A percentile compares a stretch with the other conserved stretches of the same genome.
These are phyloP conservation scores for Apiospora rasikravindrae DNA, from an alignment of 2,329 filamentous ascomycete species.

Conservation along the genomic window DNA sequence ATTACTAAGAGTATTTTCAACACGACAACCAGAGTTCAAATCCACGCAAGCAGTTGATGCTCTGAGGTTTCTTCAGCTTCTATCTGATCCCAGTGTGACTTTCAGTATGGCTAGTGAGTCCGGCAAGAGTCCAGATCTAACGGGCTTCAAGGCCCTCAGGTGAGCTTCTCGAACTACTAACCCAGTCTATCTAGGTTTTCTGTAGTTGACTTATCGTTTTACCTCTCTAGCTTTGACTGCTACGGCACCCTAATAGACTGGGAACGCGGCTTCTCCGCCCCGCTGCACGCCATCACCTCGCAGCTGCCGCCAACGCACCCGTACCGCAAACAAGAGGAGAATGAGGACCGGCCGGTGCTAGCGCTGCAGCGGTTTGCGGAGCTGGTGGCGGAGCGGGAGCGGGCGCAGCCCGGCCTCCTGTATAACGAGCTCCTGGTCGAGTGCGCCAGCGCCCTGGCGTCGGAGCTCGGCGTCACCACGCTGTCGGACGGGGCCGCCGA, in stretches of 20 bases:
- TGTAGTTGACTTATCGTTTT: conserved; percentile 5
- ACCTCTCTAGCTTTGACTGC: conserved; percentile 71
- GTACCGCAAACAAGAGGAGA: conserved; percentile 25
- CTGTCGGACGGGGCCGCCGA: conserved; percentile 48
- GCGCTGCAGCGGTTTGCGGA: no score
- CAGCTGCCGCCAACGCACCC: conserved; percentile 37
- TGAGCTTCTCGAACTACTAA: background rate
- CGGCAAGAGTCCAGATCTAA: conserved; percentile 21
- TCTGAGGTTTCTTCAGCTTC: no score
- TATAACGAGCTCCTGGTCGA: no score
- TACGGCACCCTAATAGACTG: conserved; percentile 82
- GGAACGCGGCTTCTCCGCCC: conserved; percentile 66
- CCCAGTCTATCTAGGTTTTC: no score
- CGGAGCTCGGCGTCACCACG: no score
- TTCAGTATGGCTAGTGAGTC: background rate
- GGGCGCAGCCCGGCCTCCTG: no score
- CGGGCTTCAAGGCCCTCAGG: conserved; percentile 42
- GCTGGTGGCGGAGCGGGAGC: no score
- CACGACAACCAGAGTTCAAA: no score
- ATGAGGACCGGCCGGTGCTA: conserved; percentile 42
- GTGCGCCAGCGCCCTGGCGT: no score
- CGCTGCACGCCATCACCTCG: conserved; percentile 56
- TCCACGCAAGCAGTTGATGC: no score
- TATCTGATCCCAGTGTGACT: no score
- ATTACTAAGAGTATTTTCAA: no score